A percentile compares a stretch with the other conserved stretches of the same genome.
phyloP scores from a whole-genome alignment of 1,284 basidiomycete species.

The Irpex sp. region DNA sequence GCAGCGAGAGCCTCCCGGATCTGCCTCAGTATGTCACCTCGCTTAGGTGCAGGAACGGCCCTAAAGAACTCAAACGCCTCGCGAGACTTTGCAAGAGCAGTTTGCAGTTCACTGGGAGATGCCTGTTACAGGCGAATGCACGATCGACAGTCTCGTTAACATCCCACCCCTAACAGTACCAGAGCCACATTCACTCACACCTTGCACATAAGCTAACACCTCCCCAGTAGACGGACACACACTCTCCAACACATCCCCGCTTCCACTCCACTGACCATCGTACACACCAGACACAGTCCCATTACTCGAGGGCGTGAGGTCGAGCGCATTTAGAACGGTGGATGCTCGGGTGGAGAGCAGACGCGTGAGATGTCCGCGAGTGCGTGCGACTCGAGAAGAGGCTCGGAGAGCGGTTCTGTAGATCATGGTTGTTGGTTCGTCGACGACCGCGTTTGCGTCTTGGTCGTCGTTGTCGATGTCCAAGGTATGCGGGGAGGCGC shows the following conservation, averaged over 20 bases:
- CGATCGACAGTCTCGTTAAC: neutral
- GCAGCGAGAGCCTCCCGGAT: slow-evolving; percentile 79
- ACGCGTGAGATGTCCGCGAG: slow-evolving; percentile 13
- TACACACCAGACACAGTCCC: slow-evolving; percentile 66
- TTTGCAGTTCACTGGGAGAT: slow-evolving; percentile 63
- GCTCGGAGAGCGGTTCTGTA: neutral
- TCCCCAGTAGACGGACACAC: slow-evolving; percentile 78
- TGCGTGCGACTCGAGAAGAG: neutral
- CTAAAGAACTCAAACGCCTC: slow-evolving; percentile 74
- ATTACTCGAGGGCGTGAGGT: slow-evolving; percentile 46
- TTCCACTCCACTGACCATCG: slow-evolving; percentile 76
- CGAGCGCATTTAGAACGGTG: slow-evolving; percentile 56
- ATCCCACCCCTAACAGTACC: neutral
- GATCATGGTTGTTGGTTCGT: neutral
- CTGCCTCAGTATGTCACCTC: slow-evolving; percentile 88
- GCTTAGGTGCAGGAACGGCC: slow-evolving; percentile 78
- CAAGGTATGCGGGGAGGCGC: neutral
- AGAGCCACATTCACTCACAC: slow-evolving; percentile 37
- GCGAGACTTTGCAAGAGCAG: slow-evolving; percentile 57
- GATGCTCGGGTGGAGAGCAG: slow-evolving; percentile 61
- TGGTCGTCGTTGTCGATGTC: neutral
- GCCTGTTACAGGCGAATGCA: slow-evolving; percentile 37
- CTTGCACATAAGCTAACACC: slow-evolving; percentile 62
- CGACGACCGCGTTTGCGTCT: neutral
- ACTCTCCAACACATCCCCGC: slow-evolving; percentile 65